Conservation (phyloP, 495 filamentous ascomycete species). For the Mytilinidion resinicola region DNA sequence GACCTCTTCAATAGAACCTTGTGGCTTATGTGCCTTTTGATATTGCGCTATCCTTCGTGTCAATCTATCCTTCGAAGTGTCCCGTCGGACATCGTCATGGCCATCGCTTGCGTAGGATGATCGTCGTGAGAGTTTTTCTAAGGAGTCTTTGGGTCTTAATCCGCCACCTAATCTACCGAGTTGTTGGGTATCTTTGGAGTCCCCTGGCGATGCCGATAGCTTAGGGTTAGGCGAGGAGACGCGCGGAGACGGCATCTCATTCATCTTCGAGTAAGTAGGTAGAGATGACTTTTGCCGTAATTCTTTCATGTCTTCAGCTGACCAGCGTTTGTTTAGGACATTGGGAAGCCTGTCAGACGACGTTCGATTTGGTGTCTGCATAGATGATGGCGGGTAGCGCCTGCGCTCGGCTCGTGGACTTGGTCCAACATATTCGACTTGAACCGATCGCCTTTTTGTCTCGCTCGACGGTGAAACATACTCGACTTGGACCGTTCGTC, state of each 20-base stretch:
- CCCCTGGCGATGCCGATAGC: neutral
- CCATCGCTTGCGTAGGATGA: neutral
- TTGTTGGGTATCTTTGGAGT: neutral
- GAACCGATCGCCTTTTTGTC: too few species aligned
- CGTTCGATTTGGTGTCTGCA: neutral
- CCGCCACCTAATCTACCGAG: neutral
- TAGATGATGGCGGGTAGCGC: neutral
- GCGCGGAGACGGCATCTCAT: neutral
- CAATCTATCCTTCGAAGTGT: neutral
- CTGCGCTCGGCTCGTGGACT: neutral
- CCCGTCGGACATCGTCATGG: neutral
- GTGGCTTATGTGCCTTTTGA: neutral
- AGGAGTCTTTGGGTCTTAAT: neutral
- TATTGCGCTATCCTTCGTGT: neutral
- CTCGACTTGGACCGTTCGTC: conserved; percentile 92
- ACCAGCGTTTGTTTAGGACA: neutral
- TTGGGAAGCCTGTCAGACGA: neutral
- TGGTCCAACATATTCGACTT: too few species aligned
- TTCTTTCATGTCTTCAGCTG: neutral
- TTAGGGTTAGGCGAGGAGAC: neutral
- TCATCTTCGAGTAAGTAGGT: neutral
- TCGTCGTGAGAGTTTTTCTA: neutral
- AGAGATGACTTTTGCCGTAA: neutral
- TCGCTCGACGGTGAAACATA: conserved; percentile 52
- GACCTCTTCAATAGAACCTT: neutral